These are phyloP conservation scores for Chlamydomonas schloesseri DNA, from an alignment of 139 green algal species.

Conservation along the genomic window DNA sequence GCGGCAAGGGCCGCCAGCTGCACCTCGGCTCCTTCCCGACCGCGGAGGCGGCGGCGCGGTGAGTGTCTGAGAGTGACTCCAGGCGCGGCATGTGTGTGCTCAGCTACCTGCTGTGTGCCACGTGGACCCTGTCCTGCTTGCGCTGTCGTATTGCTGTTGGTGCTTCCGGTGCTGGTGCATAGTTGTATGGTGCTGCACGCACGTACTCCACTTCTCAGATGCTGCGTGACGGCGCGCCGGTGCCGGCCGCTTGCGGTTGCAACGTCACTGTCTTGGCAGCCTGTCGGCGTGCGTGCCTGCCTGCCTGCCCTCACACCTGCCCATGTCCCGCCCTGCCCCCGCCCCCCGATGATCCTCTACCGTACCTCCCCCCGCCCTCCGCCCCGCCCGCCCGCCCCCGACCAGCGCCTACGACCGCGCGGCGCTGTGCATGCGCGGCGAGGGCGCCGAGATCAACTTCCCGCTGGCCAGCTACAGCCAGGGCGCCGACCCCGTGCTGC, in stretches of 20 bases:
- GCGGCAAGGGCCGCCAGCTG: slow-evolving; percentile 54
- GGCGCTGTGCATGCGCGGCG: slow-evolving; percentile 52
- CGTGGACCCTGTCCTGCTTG: too few species aligned
- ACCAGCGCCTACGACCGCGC: slow-evolving; percentile 59
- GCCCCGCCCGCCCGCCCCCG: background rate
- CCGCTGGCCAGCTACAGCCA: slow-evolving; percentile 47
- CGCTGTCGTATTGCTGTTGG: too few species aligned
- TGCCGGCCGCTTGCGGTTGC: too few species aligned
- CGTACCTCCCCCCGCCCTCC: background rate
- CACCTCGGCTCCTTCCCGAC: slow-evolving; percentile 58
- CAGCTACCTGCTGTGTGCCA: too few species aligned
- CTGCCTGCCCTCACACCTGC: too few species aligned
- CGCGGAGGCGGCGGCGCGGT: slow-evolving; percentile 26
- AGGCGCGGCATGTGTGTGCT: too few species aligned
- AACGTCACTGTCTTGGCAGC: too few species aligned
- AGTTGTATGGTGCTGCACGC: too few species aligned
- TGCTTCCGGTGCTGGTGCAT: too few species aligned
- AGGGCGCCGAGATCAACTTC: slow-evolving; percentile 47
- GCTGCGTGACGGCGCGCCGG: too few species aligned
- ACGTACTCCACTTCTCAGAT: too few species aligned
- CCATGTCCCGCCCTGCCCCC: background rate
- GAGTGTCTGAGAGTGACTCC: background rate
- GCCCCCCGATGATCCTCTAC: background rate
- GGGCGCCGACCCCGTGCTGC: slow-evolving; percentile 41
- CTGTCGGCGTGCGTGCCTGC: too few species aligned